Evolutionary conservation across 768 basidiomycete species (phyloP), one percentile per base, ranked within the genome.

Genomic region (Psilocybe cyanescens): DNA sequence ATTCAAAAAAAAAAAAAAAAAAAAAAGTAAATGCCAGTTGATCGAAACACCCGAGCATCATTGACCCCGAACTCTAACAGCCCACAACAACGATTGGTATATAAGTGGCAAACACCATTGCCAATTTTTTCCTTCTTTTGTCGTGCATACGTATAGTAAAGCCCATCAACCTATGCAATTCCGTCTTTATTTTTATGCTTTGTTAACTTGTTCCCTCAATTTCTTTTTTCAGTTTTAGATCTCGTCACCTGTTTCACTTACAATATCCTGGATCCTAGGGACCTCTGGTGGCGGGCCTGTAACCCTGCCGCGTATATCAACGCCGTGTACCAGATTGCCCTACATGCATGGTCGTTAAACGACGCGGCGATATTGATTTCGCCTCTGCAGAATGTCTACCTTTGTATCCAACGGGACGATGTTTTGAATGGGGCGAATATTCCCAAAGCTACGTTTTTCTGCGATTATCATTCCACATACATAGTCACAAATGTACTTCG

Each of bases 271-370:
- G 2, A 24, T 24, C 24, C 24, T 24, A 24, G 24, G 24, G 24
- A 24, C 24, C 24, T 24, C 24, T 24, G 24, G 24, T 24, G 1
- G 24, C 24, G 24, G 24, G 24, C 24, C 24, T 24, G 24, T 2
- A 30, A 14, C 8, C 45, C 59, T 57, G 83, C 86, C 86, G 80
- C 71, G 81, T 70, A 79, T 86, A 89, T 89, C 87, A 83, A 86
- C 86, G 81, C 79, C 80, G 75, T 79, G 81, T 78, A 80, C 75
- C 64, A 49, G 65, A 54, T 67, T 52, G 51, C 64, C 66, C 71
- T 58, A 77, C 76, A 78, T 77, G 83, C 80, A 76, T 73, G 72
- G 83, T 75, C 81, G 88, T 87, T 89, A 89, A 89, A 89, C 87
- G 68, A 81, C 83, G 72, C 80, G 86, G 87, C 87, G 61, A 89